phyloP scores from a whole-genome alignment of 176 grass and related monocot species.

The Phragmites australis region DNA sequence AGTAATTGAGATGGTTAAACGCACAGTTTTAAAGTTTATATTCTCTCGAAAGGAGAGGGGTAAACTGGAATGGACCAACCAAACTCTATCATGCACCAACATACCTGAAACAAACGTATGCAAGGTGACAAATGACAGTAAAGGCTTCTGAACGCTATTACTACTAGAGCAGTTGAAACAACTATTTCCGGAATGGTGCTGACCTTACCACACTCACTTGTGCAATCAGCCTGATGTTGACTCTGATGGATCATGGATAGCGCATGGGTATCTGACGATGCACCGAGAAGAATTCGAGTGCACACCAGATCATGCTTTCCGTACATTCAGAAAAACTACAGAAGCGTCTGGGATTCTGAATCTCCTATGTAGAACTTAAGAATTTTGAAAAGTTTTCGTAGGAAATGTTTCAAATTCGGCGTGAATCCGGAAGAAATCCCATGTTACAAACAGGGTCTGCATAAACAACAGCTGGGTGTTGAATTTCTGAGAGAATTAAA shows the following conservation, averaged over 20 bases:
- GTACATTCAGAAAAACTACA: neutral
- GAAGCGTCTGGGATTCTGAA: neutral
- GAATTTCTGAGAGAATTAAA: neutral
- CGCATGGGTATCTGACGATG: slow-evolving; percentile 21
- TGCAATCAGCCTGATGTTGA: slow-evolving; percentile 29
- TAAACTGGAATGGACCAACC: neutral
- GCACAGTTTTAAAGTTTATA: neutral
- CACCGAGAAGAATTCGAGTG: slow-evolving; percentile 19
- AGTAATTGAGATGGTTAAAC: neutral
- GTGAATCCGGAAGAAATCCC: neutral
- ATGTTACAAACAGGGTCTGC: neutral
- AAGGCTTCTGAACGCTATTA: slow-evolving; percentile 16
- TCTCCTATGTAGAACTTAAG: neutral
- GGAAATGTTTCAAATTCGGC: neutral
- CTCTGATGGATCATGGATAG: slow-evolving; percentile 25
- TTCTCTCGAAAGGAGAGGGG: neutral
- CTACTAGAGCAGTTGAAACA: neutral
- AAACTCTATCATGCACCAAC: neutral
- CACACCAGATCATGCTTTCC: neutral
- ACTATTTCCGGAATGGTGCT: slow-evolving; percentile 16
- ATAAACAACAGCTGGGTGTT: neutral
- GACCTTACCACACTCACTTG: slow-evolving; percentile 8
- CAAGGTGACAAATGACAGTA: slow-evolving; percentile 15
- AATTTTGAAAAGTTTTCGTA: neutral
- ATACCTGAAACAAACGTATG: neutral